Conservation (phyloP, 2,329 filamentous ascomycete genomes). For the Bipolaris gigantea region DNA sequence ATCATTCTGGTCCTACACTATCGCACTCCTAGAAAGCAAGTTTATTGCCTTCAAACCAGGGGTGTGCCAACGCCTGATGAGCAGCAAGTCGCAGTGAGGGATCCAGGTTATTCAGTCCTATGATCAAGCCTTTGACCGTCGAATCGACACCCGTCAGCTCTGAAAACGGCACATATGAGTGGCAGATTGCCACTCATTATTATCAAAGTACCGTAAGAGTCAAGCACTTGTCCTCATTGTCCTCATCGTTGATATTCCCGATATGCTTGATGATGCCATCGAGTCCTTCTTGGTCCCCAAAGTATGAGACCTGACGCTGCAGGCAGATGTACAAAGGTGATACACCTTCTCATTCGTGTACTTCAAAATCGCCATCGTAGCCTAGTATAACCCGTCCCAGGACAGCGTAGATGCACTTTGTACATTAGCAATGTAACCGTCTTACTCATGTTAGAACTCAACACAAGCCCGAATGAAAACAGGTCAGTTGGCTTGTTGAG, state of each 20-base stretch:
- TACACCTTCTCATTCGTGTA: constrained; percentile 25
- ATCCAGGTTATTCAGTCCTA: constrained; percentile 47
- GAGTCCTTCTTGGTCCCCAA: constrained; percentile 15
- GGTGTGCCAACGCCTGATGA: constrained; percentile 43
- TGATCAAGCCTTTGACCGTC: constrained; percentile 47
- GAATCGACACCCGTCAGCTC: constrained; percentile 41
- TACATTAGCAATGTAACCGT: constrained; percentile 6
- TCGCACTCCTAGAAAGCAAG: background rate
- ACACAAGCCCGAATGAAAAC: constrained; percentile 36
- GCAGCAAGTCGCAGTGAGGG: constrained; percentile 47
- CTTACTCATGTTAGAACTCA: constrained; percentile 13
- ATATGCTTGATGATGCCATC: constrained; percentile 33
- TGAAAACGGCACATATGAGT: constrained; percentile 39
- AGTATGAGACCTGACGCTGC: constrained; percentile 30
- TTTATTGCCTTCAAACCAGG: constrained; percentile 20
- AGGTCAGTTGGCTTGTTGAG: constrained; percentile 36
- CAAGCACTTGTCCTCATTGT: constrained; percentile 33
- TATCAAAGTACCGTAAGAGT: constrained; percentile 42
- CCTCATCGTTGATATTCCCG: constrained; percentile 39
- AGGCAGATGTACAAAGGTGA: constrained; percentile 29
- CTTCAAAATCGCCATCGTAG: constrained; percentile 28
- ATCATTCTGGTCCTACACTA: background rate
- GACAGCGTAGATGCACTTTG: constrained; percentile 32
- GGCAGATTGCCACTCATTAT: constrained; percentile 33
- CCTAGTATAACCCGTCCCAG: constrained; percentile 30